phyloP scores from a whole-genome alignment of 2,329 filamentous ascomycete genomes.

The Talaromyces funiculosus region DNA sequence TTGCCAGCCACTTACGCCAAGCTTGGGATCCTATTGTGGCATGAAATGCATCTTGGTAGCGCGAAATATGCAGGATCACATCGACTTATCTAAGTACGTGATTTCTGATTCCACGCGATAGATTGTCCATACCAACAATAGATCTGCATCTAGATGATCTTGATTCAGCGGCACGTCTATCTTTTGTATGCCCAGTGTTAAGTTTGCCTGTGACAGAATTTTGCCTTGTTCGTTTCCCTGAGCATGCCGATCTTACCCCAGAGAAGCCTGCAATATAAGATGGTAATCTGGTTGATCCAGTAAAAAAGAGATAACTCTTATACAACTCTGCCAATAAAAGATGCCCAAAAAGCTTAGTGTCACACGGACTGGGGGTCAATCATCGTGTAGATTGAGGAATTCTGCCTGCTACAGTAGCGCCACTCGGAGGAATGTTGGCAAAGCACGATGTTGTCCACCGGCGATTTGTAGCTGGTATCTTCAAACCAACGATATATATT shows the following conservation, averaged over 20 bases:
- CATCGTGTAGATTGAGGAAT: constrained; percentile 3
- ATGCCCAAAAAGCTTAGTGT: neutral
- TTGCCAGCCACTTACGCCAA: constrained; percentile 4
- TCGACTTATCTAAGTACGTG: no score
- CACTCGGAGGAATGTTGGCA: constrained; percentile 3
- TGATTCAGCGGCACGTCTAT: neutral
- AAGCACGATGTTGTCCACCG: neutral
- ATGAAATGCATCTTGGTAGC: neutral
- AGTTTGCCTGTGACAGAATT: neutral
- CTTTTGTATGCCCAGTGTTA: neutral
- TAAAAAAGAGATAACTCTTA: neutral
- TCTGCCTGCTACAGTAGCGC: neutral
- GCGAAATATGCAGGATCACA: neutral
- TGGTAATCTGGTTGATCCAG: neutral
- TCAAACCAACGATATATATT: neutral
- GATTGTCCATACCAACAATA: neutral
- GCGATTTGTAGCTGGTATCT: neutral
- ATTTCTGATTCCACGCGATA: neutral
- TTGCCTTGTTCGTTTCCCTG: neutral
- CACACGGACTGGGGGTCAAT: neutral
- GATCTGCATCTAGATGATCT: neutral
- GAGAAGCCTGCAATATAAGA: neutral
- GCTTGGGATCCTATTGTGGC: neutral
- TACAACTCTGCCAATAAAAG: neutral
- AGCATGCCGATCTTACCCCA: neutral